phyloP scores from a whole-genome alignment of 2,329 filamentous ascomycete species.

The Corinectria fuckeliana region DNA sequence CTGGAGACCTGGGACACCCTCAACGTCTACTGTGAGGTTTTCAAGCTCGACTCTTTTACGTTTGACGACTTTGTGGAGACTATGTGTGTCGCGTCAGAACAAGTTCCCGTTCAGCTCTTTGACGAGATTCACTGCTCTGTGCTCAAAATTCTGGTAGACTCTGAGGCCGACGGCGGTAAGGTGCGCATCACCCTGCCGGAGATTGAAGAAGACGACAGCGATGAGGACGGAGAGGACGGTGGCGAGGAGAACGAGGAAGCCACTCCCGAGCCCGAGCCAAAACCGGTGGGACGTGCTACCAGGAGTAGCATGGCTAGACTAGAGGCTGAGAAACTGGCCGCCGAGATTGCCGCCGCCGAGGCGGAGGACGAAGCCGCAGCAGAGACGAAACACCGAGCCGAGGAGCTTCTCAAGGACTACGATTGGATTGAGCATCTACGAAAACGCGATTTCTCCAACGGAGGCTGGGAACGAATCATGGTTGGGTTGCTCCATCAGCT shows the following conservation, averaged over 20 bases:
- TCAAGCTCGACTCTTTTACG: slow-evolving; percentile 93
- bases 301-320: slow-evolving; percentile 84
- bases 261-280: slow-evolving; percentile 74
- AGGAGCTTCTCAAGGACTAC: slow-evolving; percentile 75
- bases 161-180: slow-evolving; percentile 77
- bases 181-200: slow-evolving; percentile 81
- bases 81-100: slow-evolving; percentile 76
- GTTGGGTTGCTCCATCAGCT: slow-evolving; percentile 86
- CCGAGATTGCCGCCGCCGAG: slow-evolving; percentile 63
- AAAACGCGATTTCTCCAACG: slow-evolving; percentile 83
- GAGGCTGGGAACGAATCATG: slow-evolving; percentile 91
- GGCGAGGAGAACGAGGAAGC: slow-evolving; percentile 60
- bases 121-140: slow-evolving; percentile 92
- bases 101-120: slow-evolving; percentile 81
- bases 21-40: slow-evolving; percentile 97
- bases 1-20: slow-evolving; percentile 96
- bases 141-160: slow-evolving; percentile 82
- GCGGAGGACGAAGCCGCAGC: slow-evolving; percentile 55
- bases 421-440: slow-evolving; percentile 87
- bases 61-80: slow-evolving; percentile 96
- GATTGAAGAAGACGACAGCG: slow-evolving; percentile 73
- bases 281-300: slow-evolving; percentile 74
- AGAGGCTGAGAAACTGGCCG: slow-evolving; percentile 73
- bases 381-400: slow-evolving; percentile 69
- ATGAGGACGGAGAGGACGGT: slow-evolving; percentile 67